These are phyloP conservation scores for Carex sylvatica DNA, from an alignment of 202 grass and related monocot species.

Conservation along the genomic window DNA sequence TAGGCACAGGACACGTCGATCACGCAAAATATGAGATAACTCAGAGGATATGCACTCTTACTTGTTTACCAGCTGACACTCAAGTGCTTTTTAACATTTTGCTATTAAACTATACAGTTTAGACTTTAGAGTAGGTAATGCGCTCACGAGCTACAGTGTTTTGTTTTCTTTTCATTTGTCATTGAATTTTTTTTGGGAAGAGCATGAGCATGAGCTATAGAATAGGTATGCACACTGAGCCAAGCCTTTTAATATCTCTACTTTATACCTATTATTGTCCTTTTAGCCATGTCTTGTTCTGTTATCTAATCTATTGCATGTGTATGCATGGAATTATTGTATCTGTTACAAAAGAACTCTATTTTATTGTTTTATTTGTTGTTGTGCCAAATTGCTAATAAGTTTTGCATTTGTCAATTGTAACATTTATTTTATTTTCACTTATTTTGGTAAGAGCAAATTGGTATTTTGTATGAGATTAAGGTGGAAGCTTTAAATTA, in stretches of 20 bases:
- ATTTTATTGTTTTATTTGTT: too few species aligned
- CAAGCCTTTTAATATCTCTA: background rate
- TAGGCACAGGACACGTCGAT: too few species aligned
- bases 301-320: background rate
- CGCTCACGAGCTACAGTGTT: constrained; percentile 16
- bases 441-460: too few species aligned
- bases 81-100: background rate
- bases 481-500: too few species aligned
- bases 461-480: too few species aligned
- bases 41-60: too few species aligned
- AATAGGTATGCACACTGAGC: background rate
- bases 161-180: background rate
- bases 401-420: too few species aligned
- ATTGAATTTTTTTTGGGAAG: background rate
- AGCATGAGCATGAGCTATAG: background rate
- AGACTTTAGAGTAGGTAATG: background rate
- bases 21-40: too few species aligned
- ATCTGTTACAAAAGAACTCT: too few species aligned
- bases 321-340: background rate
- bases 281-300: background rate
- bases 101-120: background rate
- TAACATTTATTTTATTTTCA: too few species aligned
- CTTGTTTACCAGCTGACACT: background rate
- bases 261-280: background rate
- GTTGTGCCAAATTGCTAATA: too few species aligned